Conservation (phyloP, 2,329 filamentous ascomycete species). For the Monosporascus sp. region DNA sequence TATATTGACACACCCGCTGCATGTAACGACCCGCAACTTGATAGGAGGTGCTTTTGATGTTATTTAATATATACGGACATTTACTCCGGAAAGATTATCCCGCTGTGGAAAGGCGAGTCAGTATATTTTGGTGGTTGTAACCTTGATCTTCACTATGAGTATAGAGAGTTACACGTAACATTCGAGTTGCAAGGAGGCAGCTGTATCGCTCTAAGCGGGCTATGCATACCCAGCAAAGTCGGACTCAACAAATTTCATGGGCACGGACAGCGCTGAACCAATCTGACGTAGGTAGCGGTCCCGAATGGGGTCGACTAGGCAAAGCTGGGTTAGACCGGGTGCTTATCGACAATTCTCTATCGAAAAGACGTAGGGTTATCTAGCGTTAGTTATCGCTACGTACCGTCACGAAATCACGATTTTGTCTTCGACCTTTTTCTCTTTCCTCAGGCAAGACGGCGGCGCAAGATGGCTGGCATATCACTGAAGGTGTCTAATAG, state of each 20-base stretch:
- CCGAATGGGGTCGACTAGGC: neutral
- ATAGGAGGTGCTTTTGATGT: too few species aligned
- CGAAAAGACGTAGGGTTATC: neutral
- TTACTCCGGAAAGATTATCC: too few species aligned
- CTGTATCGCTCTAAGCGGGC: neutral
- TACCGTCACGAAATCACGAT: neutral
- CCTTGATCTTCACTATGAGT: too few species aligned
- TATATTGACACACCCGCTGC: too few species aligned
- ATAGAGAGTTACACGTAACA: too few species aligned
- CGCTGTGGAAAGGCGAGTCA: too few species aligned
- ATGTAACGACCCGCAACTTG: too few species aligned
- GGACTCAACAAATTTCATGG: neutral
- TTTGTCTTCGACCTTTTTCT: neutral
- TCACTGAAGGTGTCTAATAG: slow-evolving; percentile 39
- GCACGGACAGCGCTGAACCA: neutral
- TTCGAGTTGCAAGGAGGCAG: too few species aligned
- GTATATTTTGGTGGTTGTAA: too few species aligned
- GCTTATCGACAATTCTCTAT: too few species aligned
- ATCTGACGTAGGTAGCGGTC: neutral
- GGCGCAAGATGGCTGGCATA: slow-evolving; percentile 7
- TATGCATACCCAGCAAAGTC: neutral
- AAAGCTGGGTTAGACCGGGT: neutral
- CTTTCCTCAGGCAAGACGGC: neutral
- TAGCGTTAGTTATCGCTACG: neutral
- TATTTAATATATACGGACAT: too few species aligned